Percentiles rank a stretch among this genome's conserved stretches.
phyloP scores from a whole-genome alignment of 495 filamentous ascomycete genomes.

The Niebla homalea region DNA sequence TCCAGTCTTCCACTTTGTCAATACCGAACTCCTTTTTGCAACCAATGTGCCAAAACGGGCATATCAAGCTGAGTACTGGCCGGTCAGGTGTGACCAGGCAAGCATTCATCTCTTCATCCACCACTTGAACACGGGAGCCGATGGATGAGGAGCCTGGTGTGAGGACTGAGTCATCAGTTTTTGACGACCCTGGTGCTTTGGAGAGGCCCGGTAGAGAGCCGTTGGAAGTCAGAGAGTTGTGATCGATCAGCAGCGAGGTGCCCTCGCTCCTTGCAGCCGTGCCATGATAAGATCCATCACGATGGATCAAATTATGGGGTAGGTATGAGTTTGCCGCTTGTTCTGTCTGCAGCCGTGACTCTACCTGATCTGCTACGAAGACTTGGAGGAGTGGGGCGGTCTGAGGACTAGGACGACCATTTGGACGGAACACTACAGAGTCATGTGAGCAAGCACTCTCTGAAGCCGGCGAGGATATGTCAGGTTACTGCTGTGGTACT shows the following conservation, averaged over 20 bases:
- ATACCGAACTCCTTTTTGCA: slow-evolving; percentile 5
- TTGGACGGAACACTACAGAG: too few species aligned
- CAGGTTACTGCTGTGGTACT: too few species aligned
- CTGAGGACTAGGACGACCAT: too few species aligned
- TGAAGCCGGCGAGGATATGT: too few species aligned
- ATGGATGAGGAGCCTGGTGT: not conserved
- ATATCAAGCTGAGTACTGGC: slow-evolving; percentile 2
- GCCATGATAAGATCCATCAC: not conserved
- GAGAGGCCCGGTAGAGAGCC: slow-evolving; percentile 15
- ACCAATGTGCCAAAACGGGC: slow-evolving; percentile 4
- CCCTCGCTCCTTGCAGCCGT: not conserved
- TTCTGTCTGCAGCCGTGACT: too few species aligned
- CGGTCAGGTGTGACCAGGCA: not conserved
- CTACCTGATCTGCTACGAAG: too few species aligned
- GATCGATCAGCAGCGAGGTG: slow-evolving; percentile 1
- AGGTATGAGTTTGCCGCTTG: too few species aligned
- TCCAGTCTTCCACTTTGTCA: slow-evolving; percentile 3
- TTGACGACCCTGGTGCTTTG: slow-evolving; percentile 3
- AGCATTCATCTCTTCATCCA: not conserved
- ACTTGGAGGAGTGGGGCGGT: too few species aligned
- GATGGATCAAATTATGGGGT: not conserved
- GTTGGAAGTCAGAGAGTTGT: slow-evolving; percentile 1
- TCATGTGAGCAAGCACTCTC: too few species aligned
- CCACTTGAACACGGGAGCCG: not conserved
- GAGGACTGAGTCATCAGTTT: not conserved